Evolutionary conservation across 805 yeast species (phyloP), one percentile per base, ranked within the genome.

Genomic region (Isabelozyma rhagii): DNA sequence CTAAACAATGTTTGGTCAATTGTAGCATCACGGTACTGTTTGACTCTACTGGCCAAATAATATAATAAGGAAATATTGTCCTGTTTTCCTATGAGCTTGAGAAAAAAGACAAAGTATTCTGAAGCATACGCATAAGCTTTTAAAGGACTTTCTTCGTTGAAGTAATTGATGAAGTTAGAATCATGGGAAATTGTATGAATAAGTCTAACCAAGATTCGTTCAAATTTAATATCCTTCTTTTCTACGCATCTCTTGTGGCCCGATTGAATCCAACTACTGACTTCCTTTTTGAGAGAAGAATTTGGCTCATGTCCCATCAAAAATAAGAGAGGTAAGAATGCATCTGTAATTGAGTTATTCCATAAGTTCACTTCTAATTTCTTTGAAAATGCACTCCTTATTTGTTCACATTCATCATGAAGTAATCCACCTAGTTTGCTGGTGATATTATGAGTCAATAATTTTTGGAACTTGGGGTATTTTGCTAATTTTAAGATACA

Each of bases 261-360:
- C 0, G 93, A 84, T 43, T 77, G 74, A 5, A 89, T 75, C 97
- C 97, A 91, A 1, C 85, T 85, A 38, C 75, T 74, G 0, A 82
- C 77, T 40, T 80, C 78, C 1, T 68, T 63, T 51, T 75, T 79
- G 39, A 89, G 61, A 0, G 65, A 64, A 3, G 56, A 57, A 28
- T 80, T 77, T 0, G 96, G 93, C 59, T 91, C 97, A 59, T 81
- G 83, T 0, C 94, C 96, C 57, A 80, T 74, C 61, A 88, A 85
- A 61, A 86, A 89, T 0, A 88, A 69, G 18, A 89, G 62, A 0
- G 90, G 84, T 41, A 87, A 59, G 57, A 84, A 89, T 52, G 82
- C 77, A 48, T 84, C 84, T 0, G 96, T 82, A 3, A 90, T 74
- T 8, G 62, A 54, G 46, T 77, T 82, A 25, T 68, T 64, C 27